Evolutionary conservation across 495 filamentous ascomycete genomes (phyloP), one percentile per base, ranked within the genome.

Genomic region (Rusavskia elegans): DNA sequence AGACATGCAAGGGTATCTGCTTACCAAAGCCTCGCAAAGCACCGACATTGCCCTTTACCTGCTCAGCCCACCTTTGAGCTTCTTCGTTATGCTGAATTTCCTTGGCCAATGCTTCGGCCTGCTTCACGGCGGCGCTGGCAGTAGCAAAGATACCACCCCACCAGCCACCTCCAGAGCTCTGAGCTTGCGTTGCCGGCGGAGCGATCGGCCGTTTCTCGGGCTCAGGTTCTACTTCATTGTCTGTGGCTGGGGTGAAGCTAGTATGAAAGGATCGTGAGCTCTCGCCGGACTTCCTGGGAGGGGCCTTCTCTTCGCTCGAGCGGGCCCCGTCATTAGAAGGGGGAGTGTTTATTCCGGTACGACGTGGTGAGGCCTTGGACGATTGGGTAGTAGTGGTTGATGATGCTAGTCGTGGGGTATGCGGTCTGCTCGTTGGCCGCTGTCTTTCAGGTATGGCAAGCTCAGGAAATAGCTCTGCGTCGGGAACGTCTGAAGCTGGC

Each of bases 41-140:
- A 30, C 84, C 85, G 20, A 94, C 87, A 64, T 96, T 96, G 41
- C 88, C 89, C 63, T 83, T 84, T 39, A 97, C 85, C 63, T 96
- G 90, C 53, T 89, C 84, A 6, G 89, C 92, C 92, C 92, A 97
- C 66, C 84, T 81, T 68, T 88, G 86, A 39, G 89, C 92, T 64
- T 98, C 92, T 66, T 98, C 89, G 54, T 95, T 95, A 60, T 88
- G 84, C 63, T 93, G 87, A 39, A 97, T 88, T 63, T 95, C 88
- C 62, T 94, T 94, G 46, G 94, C 89, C 1, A 89, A 81, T 16
- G 82, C 87, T 65, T 97, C 88, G 30, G 93, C 92, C 63, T 89
- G 86, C 74, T 94, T 95, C 66, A 95, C 85, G 41, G 90, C 93
- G 35, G 88, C 86, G 40, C 60, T 72, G 23, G 79, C 78, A 1